Conservation (phyloP, 1,284 basidiomycete genomes). For the Sanghuangporus weigelae region DNA sequence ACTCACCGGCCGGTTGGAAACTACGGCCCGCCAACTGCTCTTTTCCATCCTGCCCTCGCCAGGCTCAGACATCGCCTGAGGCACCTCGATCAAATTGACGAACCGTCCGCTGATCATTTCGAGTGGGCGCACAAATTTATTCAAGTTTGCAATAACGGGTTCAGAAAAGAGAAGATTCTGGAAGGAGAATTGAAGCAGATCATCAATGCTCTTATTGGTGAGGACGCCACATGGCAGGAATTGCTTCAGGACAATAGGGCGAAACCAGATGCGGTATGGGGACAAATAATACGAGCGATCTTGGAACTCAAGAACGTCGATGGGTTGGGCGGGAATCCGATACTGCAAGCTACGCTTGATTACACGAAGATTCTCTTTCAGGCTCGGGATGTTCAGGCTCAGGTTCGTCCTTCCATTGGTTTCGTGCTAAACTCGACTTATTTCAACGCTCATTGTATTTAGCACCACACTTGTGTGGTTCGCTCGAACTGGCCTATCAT, state of each 20-base stretch:
- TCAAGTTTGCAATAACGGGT: background rate
- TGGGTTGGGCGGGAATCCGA: background rate
- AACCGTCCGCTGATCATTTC: background rate
- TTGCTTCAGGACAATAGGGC: background rate
- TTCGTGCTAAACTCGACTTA: background rate
- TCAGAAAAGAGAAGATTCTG: background rate
- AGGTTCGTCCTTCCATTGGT: background rate
- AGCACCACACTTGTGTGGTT: background rate
- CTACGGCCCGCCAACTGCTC: background rate
- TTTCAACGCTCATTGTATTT: background rate
- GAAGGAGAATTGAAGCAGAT: background rate
- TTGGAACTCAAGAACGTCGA: background rate
- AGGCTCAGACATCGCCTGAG: background rate
- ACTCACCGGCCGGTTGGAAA: background rate
- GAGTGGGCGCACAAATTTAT: background rate
- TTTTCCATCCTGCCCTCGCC: background rate
- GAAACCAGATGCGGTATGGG: background rate
- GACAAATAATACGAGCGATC: background rate
- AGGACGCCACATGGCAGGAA: background rate
- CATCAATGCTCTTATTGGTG: background rate
- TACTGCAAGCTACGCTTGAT: background rate
- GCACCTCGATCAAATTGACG: background rate
- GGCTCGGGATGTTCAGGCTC: background rate
- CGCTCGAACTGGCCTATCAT: background rate
- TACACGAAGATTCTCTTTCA: background rate